Base-by-base conservation (phyloP, 352 stramenopile species). In the Phytophthora rubi region DNA sequence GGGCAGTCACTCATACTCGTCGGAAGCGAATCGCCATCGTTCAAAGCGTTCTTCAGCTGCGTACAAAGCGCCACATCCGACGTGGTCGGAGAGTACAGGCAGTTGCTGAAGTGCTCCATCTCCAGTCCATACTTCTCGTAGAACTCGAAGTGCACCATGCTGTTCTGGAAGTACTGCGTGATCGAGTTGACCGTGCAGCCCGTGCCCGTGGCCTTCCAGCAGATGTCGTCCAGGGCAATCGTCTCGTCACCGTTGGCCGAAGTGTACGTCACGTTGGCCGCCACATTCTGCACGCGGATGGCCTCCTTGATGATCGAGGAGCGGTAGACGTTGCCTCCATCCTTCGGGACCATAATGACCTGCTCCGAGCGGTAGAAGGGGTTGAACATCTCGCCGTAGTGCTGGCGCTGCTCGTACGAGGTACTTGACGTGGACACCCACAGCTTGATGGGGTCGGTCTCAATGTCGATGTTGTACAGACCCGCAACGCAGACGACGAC, bases 321-420 rank as follows among this genome's bases (percentile, higher is more conserved):
- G 26, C 82, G 80, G 55, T 76, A 81, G 47, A 90, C 86, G 59
- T 63, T 76, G 2, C 82, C 82, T 26, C 83, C 84, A 23, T 90
- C 83, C 64, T 90, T 91, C 1, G 80, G 80, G 26, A 85, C 84
- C 53, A 92, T 35, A 52, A 92, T 88, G 30, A 90, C 48, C 54
- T 92, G 83, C 54, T 88, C 79, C n/a, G 85, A 78, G 15, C 85
- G 81, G 71, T 91, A 92, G 68, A 92, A 92, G 3, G 85, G 85
- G 59, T 82, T 85, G 54, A 92, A 92, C 8, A 90, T 70, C 5
- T 89, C 59, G 23, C 77, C 83, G 51, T 87, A 91, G 55, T 83
- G 79, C 56, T 89, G 73, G n/a, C 72, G 72, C 54, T 91, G 72
- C 42, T 87, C 77, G 67, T 82, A 90, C 7, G 83, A 76, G 6